Evolutionary conservation across 2,329 filamentous ascomycete genomes (phyloP).

Genomic region (Sporothrix protearum): DNA sequence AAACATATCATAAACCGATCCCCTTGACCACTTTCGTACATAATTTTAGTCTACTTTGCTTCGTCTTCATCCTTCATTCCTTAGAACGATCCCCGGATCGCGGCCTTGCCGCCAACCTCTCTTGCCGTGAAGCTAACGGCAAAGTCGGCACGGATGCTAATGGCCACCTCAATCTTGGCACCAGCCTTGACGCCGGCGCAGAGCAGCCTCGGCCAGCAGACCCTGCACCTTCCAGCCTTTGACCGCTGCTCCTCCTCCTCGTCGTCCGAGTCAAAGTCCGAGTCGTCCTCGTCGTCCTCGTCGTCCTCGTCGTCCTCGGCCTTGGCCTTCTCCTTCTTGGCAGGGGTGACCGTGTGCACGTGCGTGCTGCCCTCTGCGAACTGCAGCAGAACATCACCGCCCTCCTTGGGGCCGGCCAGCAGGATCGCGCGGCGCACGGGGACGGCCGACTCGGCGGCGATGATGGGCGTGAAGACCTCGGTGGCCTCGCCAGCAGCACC

Average conservation of each 20-base stretch:
- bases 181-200: slow-evolving; percentile 81
- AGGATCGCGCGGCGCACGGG: slow-evolving; percentile 82
- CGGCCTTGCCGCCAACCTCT: slow-evolving; percentile 83
- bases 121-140: slow-evolving; percentile 74
- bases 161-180: slow-evolving; percentile 86
- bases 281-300: slow-evolving; percentile 60
- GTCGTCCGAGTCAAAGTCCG: slow-evolving; percentile 60
- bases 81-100: slow-evolving; percentile 59
- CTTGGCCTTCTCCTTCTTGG: slow-evolving; percentile 64
- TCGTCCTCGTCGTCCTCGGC: slow-evolving; percentile 64
- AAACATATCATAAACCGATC: not conserved
- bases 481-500: slow-evolving; percentile 54
- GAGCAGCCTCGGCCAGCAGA: slow-evolving; percentile 76
- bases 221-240: slow-evolving; percentile 88
- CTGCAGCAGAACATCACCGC: slow-evolving; percentile 83
- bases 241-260: slow-evolving; percentile 84
- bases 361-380: slow-evolving; percentile 83
- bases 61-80: not conserved
- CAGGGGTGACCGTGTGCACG: slow-evolving; percentile 69
- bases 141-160: slow-evolving; percentile 80
- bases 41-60: not conserved
- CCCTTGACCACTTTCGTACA: slow-evolving; percentile 10
- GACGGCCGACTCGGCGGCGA: slow-evolving; percentile 82
- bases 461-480: slow-evolving; percentile 73
- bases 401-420: slow-evolving; percentile 70